phyloP scores from a whole-genome alignment of 805 yeast genomes.

The Komagataella mondaviorum region DNA sequence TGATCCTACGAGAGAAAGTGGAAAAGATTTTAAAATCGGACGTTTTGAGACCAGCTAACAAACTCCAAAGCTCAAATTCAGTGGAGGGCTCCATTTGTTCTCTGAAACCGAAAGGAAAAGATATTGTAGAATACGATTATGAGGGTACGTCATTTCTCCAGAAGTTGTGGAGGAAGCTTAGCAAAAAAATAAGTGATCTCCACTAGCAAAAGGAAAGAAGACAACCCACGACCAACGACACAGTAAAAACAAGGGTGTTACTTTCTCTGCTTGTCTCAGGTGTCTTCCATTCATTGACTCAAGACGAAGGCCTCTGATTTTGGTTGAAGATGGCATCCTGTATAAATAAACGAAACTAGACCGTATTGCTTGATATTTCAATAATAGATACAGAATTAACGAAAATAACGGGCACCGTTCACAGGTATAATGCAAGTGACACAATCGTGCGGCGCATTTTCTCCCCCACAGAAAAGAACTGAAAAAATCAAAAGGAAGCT shows the following conservation, averaged over 20 bases:
- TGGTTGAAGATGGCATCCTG: neutral
- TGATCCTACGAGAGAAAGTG: slow-evolving; percentile 1
- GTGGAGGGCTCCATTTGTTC: neutral
- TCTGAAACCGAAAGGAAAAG: neutral
- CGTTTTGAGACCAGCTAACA: neutral
- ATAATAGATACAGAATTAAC: too few species aligned
- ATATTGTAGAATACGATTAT: neutral
- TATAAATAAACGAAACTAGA: neutral
- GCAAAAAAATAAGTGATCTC: neutral
- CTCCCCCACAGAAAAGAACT: too few species aligned
- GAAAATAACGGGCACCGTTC: too few species aligned
- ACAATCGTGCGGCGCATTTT: slow-evolving; percentile 16
- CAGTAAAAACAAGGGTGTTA: neutral
- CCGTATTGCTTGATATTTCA: neutral
- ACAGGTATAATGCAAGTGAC: slow-evolving; percentile 18
- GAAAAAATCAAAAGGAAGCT: too few species aligned
- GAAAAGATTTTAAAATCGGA: neutral
- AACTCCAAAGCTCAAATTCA: neutral
- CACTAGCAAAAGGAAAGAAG: neutral
- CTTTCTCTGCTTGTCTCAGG: neutral
- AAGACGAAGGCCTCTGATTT: neutral
- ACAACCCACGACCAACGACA: neutral
- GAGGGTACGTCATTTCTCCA: neutral
- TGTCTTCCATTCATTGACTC: neutral
- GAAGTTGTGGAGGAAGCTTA: neutral